Evolutionary conservation across 2,329 filamentous ascomycete genomes (phyloP).

Genomic region (Sporothrix globosa): DNA sequence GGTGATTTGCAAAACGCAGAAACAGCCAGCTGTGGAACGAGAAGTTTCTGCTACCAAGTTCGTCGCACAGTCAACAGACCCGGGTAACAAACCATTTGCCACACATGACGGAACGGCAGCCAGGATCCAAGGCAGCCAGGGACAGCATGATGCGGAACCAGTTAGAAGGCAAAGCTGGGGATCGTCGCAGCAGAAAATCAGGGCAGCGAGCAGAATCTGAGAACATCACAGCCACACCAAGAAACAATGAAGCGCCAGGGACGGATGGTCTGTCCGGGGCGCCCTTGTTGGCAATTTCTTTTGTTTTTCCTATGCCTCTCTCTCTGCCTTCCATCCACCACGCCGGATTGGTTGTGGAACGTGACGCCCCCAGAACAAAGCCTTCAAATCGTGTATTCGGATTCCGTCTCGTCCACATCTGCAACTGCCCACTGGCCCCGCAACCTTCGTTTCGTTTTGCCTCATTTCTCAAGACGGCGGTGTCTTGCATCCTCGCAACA

Average conservation of each 20-base stretch:
- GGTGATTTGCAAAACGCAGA: conserved; percentile 17
- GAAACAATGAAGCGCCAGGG: neutral
- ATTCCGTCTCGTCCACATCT: neutral
- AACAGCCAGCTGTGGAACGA: conserved; percentile 2
- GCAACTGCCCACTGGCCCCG: neutral
- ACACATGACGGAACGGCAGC: neutral
- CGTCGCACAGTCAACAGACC: neutral
- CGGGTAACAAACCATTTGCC: neutral
- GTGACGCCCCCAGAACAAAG: conserved; percentile 12
- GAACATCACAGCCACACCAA: neutral
- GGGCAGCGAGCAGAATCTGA: neutral
- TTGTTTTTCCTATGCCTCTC: neutral
- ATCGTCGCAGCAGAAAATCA: conserved; percentile 14
- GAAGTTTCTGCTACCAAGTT: neutral
- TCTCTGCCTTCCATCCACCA: neutral
- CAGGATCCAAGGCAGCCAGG: conserved; percentile 2
- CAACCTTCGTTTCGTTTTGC: conserved; percentile 24
- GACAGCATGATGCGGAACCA: neutral
- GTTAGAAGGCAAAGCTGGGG: conserved; percentile 1
- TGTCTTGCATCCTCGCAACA: conserved; percentile 19
- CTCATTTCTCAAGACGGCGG: conserved; percentile 16
- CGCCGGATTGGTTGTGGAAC: conserved; percentile 9
- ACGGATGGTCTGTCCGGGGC: neutral
- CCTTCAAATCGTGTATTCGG: neutral
- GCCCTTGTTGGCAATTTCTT: neutral